phyloP scores from a whole-genome alignment of 768 basidiomycete genomes.

The Leccinum pellstonianum region DNA sequence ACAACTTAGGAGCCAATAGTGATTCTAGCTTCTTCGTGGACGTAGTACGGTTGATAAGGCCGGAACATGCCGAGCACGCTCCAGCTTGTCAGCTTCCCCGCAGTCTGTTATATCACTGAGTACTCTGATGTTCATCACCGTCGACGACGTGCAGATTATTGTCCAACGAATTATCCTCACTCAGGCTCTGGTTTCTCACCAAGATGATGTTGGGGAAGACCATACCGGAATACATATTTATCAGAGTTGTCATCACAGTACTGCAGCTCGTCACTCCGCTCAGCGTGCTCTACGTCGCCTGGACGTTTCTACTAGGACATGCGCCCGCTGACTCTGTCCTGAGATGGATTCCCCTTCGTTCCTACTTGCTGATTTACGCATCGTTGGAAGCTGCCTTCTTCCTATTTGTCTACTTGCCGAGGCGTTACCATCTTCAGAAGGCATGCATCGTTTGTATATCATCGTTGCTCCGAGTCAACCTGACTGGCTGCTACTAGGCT shows the following conservation, averaged over 20 bases:
- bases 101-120: too few species aligned
- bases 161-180: neutral
- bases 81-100: neutral
- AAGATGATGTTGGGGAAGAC: conserved; percentile 47
- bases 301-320: conserved; percentile 15
- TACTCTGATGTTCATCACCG: neutral
- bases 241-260: conserved; percentile 42
- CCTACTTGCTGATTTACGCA: conserved; percentile 33
- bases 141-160: neutral
- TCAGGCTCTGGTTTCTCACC: neutral
- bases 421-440: conserved; percentile 46
- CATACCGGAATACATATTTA: conserved; percentile 52
- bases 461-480: neutral
- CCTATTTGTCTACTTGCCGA: conserved; percentile 47
- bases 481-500: conserved; percentile 25
- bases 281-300: conserved; percentile 41
- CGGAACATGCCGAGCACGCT: neutral
- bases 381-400: conserved; percentile 50
- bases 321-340: neutral
- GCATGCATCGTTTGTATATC: conserved; percentile 19
- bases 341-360: conserved; percentile 7
- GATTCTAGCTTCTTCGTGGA: too few species aligned
- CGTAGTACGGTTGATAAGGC: too few species aligned
- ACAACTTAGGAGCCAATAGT: too few species aligned
- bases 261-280: conserved; percentile 52